A percentile compares a stretch with the other conserved stretches of the same genome.
These are phyloP conservation scores for Diospyros kaki DNA, from an alignment of 148 eudicot species.

Conservation along the genomic window DNA sequence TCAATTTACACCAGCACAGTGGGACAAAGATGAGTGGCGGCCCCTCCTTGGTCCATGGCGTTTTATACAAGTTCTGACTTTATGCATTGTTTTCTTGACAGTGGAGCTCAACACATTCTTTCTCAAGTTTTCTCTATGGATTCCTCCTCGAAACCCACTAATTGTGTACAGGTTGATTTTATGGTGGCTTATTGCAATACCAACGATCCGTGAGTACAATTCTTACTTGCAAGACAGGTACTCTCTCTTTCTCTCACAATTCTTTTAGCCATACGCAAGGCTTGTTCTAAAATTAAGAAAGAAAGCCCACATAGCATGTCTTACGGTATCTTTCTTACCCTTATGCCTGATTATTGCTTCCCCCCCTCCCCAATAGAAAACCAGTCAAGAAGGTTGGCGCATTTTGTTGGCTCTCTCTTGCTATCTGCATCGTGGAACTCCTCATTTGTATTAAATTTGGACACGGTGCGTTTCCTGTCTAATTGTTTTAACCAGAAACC, in stretches of 20 bases:
- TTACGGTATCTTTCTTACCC: too few species aligned
- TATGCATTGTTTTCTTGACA: constrained; percentile 78
- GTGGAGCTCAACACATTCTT: constrained; percentile 97
- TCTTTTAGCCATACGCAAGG: not conserved
- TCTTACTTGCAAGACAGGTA: constrained; percentile 94
- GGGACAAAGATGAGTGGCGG: constrained; percentile 99
- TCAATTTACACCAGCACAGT: constrained; percentile 94
- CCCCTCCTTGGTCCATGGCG: constrained; percentile 97
- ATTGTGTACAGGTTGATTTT: constrained; percentile 77
- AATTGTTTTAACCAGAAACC: not conserved
- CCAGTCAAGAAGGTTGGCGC: constrained; percentile 88
- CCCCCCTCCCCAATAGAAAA: constrained; percentile 36
- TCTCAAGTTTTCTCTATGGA: constrained; percentile 95
- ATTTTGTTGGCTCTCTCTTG: constrained; percentile 91
- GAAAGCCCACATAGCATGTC: not conserved
- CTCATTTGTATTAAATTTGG: constrained; percentile 96
- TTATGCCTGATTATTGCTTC: too few species aligned
- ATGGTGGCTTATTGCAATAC: constrained; percentile 98
- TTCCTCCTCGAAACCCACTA: constrained; percentile 91
- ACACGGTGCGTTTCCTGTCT: constrained; percentile 50
- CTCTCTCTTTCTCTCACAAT: not conserved
- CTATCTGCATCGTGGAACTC: constrained; percentile 89
- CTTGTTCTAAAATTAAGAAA: not conserved
- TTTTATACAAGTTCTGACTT: constrained; percentile 79
- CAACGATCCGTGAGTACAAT: constrained; percentile 94